These are phyloP conservation scores for Xylaria scruposa DNA, from an alignment of 495 filamentous ascomycete genomes.

Conservation along the genomic window DNA sequence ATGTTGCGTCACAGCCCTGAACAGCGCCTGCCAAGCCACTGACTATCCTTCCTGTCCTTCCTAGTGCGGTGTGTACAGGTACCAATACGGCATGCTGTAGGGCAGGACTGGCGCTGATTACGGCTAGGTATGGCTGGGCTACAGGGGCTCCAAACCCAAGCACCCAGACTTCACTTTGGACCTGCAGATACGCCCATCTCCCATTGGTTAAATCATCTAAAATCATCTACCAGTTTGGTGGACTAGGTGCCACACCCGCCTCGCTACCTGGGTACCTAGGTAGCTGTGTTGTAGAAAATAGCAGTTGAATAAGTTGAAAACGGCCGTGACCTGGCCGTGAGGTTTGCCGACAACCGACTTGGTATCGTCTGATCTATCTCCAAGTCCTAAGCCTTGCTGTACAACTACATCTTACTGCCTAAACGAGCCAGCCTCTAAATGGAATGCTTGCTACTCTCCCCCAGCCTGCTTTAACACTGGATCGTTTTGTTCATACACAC, in stretches of 20 bases:
- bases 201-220: background rate
- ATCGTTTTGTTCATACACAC: background rate
- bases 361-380: background rate
- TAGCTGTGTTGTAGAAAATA: background rate
- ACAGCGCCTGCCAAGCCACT: constrained; percentile 10
- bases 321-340: background rate
- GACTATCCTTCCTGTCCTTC: background rate
- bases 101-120: background rate
- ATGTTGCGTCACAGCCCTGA: constrained; percentile 5
- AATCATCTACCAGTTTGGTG: constrained; percentile 1
- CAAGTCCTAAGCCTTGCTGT: background rate
- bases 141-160: constrained; percentile 4
- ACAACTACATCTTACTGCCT: constrained; percentile 1
- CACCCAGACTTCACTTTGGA: background rate
- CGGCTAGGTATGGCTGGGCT: background rate
- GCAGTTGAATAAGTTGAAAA: background rate
- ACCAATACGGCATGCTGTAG: constrained; percentile 5
- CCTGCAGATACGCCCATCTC: constrained; percentile 1
- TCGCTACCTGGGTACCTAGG: too few relatives aligned
- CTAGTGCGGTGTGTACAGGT: background rate
- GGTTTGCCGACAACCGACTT: constrained; percentile 15
- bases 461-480: background rate
- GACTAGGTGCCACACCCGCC: background rate
- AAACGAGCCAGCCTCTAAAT: background rate
- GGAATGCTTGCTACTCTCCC: background rate